Base-by-base conservation (phyloP, 1,139 yeast genomes). In the Candida sp. region DNA sequence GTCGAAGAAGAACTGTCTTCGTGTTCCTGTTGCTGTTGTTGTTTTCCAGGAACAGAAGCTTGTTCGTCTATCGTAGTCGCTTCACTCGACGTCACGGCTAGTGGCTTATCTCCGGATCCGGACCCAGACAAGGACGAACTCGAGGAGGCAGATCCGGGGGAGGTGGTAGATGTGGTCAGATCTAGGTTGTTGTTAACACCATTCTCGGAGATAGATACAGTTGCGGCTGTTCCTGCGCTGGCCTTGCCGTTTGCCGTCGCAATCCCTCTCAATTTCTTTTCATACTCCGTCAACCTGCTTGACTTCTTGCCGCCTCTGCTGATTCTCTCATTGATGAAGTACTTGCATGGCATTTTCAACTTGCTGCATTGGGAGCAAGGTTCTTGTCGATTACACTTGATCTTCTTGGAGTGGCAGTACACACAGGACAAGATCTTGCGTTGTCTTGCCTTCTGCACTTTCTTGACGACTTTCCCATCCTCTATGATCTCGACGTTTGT, bases 341-440 rank as follows among this genome's bases (percentile, higher is more conserved):
- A 84, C 56, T 76, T 76, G 65, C 88, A 84, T 38, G 72, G 72
- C 28, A 73, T 56, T 2, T 72, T 73, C 25, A 72, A 53, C 52
- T 73, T 75, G 56, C 75, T 65, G 63, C 88, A 84, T 62, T 80
- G 81, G 50, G 68, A 68, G 59, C 88, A 84, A 7, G 81, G 81
- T 28, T 67, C 72, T 11, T 70, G 78, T 52, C 88, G 68, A 2
- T 84, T 77, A 59, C 88, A 84, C 60, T 82, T 82, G 58, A 83
- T 82, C 63, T 84, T 84, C 52, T 85, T 75, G 49, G 84, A 81
- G 62, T 84, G 88, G 56, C 88, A 84, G 42, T 84, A 78, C 11
- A 84, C 81, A 66, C 88, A 84, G 52, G 83, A 76, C 47, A 80
- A 68, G 44, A 84, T 82, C 59, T 77, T 75, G 49, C 88, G 65